Evolutionary conservation across 2,329 filamentous ascomycete genomes (phyloP).

Genomic region (Cladobotryum mycophilum): DNA sequence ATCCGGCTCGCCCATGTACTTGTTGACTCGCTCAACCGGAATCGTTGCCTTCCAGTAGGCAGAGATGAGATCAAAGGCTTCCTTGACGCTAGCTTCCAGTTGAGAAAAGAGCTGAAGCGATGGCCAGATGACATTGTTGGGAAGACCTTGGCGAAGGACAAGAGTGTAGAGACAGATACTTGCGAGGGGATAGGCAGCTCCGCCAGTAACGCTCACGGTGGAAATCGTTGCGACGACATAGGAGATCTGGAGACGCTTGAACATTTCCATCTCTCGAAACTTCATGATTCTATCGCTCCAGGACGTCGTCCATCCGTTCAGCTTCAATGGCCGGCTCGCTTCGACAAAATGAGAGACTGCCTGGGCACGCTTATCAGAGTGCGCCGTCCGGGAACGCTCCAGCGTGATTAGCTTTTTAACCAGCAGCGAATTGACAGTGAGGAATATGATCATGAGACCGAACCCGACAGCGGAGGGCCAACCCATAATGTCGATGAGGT

Average conservation of each 20-base stretch:
- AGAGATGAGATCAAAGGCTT: conserved; percentile 69
- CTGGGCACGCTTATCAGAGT: conserved; percentile 73
- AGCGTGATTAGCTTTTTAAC: conserved; percentile 60
- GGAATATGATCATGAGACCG: conserved; percentile 60
- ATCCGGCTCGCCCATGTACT: conserved; percentile 81
- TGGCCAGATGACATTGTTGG: conserved; percentile 79
- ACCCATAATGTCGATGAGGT: conserved; percentile 68
- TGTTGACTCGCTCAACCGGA: conserved; percentile 72
- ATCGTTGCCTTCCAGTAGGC: conserved; percentile 76
- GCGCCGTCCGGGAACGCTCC: conserved; percentile 63
- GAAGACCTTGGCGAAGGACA: conserved; percentile 59
- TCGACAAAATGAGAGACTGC: conserved; percentile 82
- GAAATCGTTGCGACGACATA: conserved; percentile 44
- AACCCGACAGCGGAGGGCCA: conserved; percentile 73
- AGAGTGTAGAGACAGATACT: conserved; percentile 78
- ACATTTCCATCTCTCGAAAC: conserved; percentile 31
- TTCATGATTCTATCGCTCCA: conserved; percentile 31
- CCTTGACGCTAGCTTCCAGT: conserved; percentile 66
- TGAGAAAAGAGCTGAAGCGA: conserved; percentile 75
- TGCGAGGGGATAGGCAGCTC: conserved; percentile 69
- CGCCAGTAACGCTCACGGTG: conserved; percentile 65
- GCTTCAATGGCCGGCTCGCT: conserved; percentile 61
- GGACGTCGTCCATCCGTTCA: conserved; percentile 34
- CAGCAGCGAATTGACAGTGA: conserved; percentile 62
- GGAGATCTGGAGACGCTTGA: conserved; percentile 31